Percentiles rank a stretch among this genome's conserved stretches.
These are phyloP conservation scores for Phytophthora quininea DNA, from an alignment of 352 stramenopile genomes.

Conservation along the genomic window DNA sequence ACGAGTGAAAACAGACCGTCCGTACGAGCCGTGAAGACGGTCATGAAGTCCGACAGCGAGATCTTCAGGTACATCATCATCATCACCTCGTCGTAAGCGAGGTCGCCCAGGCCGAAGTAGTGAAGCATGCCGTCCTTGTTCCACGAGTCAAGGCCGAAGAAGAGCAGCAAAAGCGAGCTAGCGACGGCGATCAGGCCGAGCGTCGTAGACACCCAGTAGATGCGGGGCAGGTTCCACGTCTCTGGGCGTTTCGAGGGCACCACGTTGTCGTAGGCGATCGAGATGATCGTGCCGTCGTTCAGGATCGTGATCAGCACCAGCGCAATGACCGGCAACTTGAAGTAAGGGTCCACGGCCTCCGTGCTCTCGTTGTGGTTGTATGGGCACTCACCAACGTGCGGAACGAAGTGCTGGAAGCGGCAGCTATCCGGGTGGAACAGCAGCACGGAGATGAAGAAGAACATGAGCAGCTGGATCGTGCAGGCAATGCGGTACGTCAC, in stretches of 20 bases:
- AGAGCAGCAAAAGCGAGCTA: slow-evolving; percentile 88
- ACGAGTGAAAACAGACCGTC: slow-evolving; percentile 84
- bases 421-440: slow-evolving; percentile 85
- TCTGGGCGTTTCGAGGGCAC: slow-evolving; percentile 71
- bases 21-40: slow-evolving; percentile 90
- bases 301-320: slow-evolving; percentile 95
- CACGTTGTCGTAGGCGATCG: slow-evolving; percentile 90
- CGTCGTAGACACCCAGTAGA: slow-evolving; percentile 58
- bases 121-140: slow-evolving; percentile 69
- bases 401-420: slow-evolving; percentile 75
- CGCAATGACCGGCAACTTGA: slow-evolving; percentile 93
- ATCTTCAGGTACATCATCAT: slow-evolving; percentile 96
- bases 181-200: slow-evolving; percentile 82
- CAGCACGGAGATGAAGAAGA: slow-evolving; percentile 94
- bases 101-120: slow-evolving; percentile 59
- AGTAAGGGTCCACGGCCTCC: slow-evolving; percentile 74
- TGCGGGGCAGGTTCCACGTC: slow-evolving; percentile 74
- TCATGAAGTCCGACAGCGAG: slow-evolving; percentile 93
- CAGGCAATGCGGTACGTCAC: slow-evolving; percentile 94
- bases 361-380: slow-evolving; percentile 53
- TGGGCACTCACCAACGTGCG: slow-evolving; percentile 53
- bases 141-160: slow-evolving; percentile 87
- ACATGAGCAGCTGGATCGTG: slow-evolving; percentile 92
- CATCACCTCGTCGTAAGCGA: slow-evolving; percentile 91
- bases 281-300: slow-evolving; percentile 95